Percentiles rank a stretch among this genome's conserved stretches.
Conservation (phyloP, 1,284 basidiomycete genomes). For the Pyrrhoderma lamaoense region DNA sequence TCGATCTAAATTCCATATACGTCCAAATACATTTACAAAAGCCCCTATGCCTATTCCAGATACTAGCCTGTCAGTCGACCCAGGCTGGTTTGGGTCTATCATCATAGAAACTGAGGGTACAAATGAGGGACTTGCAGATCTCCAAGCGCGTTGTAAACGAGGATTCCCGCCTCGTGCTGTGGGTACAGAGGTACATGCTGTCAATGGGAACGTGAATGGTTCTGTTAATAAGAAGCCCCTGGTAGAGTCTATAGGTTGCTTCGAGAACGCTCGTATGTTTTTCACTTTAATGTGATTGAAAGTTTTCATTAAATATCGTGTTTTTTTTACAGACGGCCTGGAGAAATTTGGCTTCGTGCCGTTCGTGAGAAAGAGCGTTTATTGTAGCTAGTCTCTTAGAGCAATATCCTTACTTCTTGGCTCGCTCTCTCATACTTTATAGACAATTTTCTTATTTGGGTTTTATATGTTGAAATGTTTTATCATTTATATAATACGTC, state of each 20-base stretch:
- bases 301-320: constrained; percentile 19
- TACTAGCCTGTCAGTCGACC: constrained; percentile 52
- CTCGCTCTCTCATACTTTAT: too few relatives aligned
- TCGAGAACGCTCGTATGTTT: constrained; percentile 64
- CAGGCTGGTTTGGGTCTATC: constrained; percentile 72
- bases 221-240: constrained; percentile 27
- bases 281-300: constrained; percentile 21
- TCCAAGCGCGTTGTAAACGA: constrained; percentile 58
- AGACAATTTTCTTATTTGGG: too few relatives aligned
- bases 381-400: constrained; percentile 24
- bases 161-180: constrained; percentile 53
- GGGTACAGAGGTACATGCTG: constrained; percentile 14
- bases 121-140: constrained; percentile 71
- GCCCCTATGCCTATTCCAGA: constrained; percentile 46
- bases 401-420: too few relatives aligned
- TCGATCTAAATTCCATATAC: constrained; percentile 63
- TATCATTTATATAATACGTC: too few relatives aligned
- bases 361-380: constrained; percentile 57
- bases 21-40: constrained; percentile 29
- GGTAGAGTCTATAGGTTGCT: constrained; percentile 61
- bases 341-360: constrained; percentile 70
- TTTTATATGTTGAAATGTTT: too few relatives aligned
- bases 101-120: constrained; percentile 79
- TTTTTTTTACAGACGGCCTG: constrained; percentile 50
- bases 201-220: constrained; percentile 20